Conservation (phyloP, 441 rosid genomes). For the Sinapis alba region DNA sequence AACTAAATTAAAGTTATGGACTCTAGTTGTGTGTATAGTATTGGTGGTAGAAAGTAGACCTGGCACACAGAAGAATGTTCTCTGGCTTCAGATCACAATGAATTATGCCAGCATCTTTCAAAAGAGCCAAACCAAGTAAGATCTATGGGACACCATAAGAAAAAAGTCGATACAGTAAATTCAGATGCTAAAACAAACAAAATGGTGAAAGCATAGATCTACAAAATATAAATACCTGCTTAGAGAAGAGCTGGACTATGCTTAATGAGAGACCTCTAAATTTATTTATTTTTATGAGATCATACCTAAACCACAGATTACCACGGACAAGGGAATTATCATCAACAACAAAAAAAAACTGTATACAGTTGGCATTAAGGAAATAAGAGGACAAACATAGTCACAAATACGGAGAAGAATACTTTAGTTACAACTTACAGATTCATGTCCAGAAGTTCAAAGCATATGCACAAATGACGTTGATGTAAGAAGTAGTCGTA, state of each 20-base stretch:
- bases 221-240: constrained; percentile 65
- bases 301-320: constrained; percentile 64
- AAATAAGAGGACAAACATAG: constrained; percentile 21
- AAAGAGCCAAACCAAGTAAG: constrained; percentile 82
- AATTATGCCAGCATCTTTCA: constrained; percentile 97
- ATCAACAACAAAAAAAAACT: constrained; percentile 17
- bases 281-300: constrained; percentile 96
- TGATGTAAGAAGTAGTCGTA: constrained; percentile 89
- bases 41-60: constrained; percentile 53
- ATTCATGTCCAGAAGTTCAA: constrained; percentile 95
- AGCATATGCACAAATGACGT: constrained; percentile 94
- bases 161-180: constrained; percentile 13
- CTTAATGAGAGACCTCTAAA: constrained; percentile 95
- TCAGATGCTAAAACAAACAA: constrained; percentile 7
- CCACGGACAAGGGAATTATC: constrained; percentile 10
- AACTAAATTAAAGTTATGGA: constrained; percentile 27
- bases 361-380: constrained; percentile 14
- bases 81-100: constrained; percentile 99
- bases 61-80: constrained; percentile 93
- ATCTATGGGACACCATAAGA: constrained; percentile 54
- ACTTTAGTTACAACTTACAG: constrained; percentile 62
- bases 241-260: constrained; percentile 96
- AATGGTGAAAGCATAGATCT: constrained; percentile 1
- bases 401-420: constrained; percentile 3
- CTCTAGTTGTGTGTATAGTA: constrained; percentile 15